Evolutionary conservation across 2,329 filamentous ascomycete genomes (phyloP), one percentile per base, ranked within the genome.

Genomic region (Didymosphaeria variabile): DNA sequence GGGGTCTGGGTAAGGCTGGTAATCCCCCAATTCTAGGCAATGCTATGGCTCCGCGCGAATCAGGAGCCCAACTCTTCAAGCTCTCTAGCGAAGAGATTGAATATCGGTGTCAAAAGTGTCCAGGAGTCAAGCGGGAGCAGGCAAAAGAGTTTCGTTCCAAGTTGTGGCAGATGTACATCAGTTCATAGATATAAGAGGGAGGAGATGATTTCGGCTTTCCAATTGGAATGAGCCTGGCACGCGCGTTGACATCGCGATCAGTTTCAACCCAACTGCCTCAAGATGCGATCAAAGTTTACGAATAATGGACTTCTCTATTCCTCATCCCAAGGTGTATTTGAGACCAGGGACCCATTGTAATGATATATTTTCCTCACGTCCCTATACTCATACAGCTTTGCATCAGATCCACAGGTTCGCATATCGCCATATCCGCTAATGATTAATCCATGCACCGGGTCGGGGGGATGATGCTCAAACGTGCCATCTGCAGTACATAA

Each of bases 61-160:
- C 76, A 4, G 82, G 82, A n/a, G 60, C 68, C 0, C 80, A 83
- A 55, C 70, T 84, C 0, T 77, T 82, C 38, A 75, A 75, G 3
- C 77, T 84, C 1, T 76, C 80, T 0, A 62, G 65, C 21, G 70
- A 72, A 2, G 80, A 82, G 42, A 82, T 84, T 38, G 71, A 80
- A 32, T 66, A 68, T 12, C 79, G 81, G 0, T 83, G 80, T 59
- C 70, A 79, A 50, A 76, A 79, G 60, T 80, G 77, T 5, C 66
- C 69, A 0, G 74, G 70, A 0, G 76, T 81, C 3, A 76, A 67
- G 0, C 38, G 58, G 0, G 76, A 83, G 50, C 80, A 83, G 54
- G 81, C 82, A 12, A 72, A 69, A 3, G 79, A 79, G 4, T 81
- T 84, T 54, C 75, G 78, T 15, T 61, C 71, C 23, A 83, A 83